phyloP scores from a whole-genome alignment of 2,329 filamentous ascomycete genomes.

The Samsoniella hepiali region DNA sequence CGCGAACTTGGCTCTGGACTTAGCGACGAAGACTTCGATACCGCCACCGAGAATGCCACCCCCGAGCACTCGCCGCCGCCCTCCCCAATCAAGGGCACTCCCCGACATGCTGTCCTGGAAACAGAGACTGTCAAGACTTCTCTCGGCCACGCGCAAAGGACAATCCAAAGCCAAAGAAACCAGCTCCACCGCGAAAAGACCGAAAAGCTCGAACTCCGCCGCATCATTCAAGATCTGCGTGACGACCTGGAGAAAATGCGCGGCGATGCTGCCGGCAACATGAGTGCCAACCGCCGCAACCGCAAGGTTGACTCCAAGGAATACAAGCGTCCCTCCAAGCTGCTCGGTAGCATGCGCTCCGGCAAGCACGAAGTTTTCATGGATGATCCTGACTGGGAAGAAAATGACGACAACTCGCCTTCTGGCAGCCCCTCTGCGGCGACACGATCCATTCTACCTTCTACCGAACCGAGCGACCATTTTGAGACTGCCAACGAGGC shows the following conservation, averaged over 20 bases:
- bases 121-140: conserved; percentile 94
- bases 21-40: conserved; percentile 62
- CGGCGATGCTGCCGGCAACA: conserved; percentile 43
- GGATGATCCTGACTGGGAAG: conserved; percentile 88
- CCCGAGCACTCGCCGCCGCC: conserved; percentile 88
- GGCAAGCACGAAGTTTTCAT: conserved; percentile 74
- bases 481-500: conserved; percentile 83
- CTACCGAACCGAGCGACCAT: conserved; percentile 58
- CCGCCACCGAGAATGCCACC: conserved; percentile 65
- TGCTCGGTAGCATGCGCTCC: conserved; percentile 72
- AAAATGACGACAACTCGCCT: conserved; percentile 53
- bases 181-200: conserved; percentile 98
- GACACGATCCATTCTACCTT: conserved; percentile 9
- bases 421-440: conserved; percentile 11
- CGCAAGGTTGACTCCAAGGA: conserved; percentile 62
- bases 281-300: conserved; percentile 54
- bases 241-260: conserved; percentile 81
- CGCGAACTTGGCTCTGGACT: conserved; percentile 56
- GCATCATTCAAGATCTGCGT: conserved; percentile 89
- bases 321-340: conserved; percentile 74
- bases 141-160: conserved; percentile 88
- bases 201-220: conserved; percentile 92
- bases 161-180: conserved; percentile 92
- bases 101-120: conserved; percentile 87
- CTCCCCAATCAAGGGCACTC: conserved; percentile 88